Percentiles rank a stretch among this genome's conserved stretches.
These are phyloP conservation scores for Ustilago esculenta DNA, from an alignment of 1,284 basidiomycete genomes.

Conservation along the genomic window DNA sequence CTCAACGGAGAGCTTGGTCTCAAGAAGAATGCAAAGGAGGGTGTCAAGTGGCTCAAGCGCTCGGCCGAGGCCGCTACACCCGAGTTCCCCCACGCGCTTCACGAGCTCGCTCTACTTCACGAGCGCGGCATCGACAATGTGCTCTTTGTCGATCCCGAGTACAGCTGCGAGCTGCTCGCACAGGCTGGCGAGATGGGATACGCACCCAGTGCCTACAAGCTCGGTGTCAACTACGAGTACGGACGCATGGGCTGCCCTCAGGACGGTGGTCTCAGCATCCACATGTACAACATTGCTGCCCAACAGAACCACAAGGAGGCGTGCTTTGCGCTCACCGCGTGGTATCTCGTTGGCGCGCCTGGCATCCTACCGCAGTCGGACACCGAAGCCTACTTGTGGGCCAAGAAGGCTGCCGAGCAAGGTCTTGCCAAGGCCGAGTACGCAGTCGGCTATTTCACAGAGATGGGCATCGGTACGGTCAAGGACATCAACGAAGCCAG, in stretches of 20 bases:
- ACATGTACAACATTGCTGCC: slow-evolving; percentile 84
- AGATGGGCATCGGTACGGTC: slow-evolving; percentile 71
- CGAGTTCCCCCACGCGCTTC: slow-evolving; percentile 96
- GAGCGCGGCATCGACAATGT: slow-evolving; percentile 96
- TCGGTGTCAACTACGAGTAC: slow-evolving; percentile 99
- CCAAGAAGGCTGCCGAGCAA: slow-evolving; percentile 66
- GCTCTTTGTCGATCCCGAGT: slow-evolving; percentile 94
- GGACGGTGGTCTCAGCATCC: slow-evolving; percentile 94
- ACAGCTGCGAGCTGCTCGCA: slow-evolving; percentile 90
- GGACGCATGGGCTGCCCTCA: slow-evolving; percentile 99
- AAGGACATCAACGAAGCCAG: slow-evolving; percentile 71
- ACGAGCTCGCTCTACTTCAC: slow-evolving; percentile 92
- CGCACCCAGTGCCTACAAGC: slow-evolving; percentile 91
- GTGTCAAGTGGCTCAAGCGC: slow-evolving; percentile 97
- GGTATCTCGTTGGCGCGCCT: slow-evolving; percentile 98
- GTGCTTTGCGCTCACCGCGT: slow-evolving; percentile 96
- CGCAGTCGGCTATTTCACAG: slow-evolving; percentile 95
- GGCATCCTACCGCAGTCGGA: slow-evolving; percentile 97
- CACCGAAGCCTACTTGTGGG: slow-evolving; percentile 83
- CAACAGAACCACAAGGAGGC: slow-evolving; percentile 97
- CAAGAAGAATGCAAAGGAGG: slow-evolving; percentile 87
- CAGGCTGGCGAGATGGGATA: slow-evolving; percentile 95
- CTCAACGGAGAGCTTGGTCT: slow-evolving; percentile 93
- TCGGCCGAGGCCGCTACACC: slow-evolving; percentile 79
- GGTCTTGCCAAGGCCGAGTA: slow-evolving; percentile 72